Conservation (phyloP, 2,329 filamentous ascomycete species). For the Penicillium sp. region DNA sequence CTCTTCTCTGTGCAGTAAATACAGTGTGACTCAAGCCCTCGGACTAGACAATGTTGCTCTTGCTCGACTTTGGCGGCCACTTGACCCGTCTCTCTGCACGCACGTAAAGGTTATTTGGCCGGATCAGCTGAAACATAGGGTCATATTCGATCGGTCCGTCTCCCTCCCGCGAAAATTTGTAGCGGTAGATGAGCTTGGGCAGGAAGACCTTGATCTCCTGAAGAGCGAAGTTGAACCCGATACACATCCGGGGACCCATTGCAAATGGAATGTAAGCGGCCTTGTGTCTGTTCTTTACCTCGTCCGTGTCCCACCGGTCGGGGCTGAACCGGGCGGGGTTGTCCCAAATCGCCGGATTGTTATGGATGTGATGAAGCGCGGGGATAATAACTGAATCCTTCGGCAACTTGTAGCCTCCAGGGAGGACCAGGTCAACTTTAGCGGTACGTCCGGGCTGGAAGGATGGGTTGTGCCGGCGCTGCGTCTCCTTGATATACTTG, state of each 20-base stretch:
- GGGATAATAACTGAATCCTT: conserved; percentile 57
- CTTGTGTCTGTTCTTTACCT: conserved; percentile 54
- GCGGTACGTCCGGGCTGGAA: conserved; percentile 63
- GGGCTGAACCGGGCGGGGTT: conserved; percentile 61
- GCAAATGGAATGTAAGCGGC: conserved; percentile 62
- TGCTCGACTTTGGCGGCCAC: too few species aligned
- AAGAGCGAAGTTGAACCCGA: conserved; percentile 66
- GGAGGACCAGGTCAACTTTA: conserved; percentile 58
- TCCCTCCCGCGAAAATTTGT: conserved; percentile 55
- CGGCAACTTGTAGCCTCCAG: conserved; percentile 61
- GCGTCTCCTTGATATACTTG: conserved; percentile 60
- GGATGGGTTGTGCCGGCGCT: conserved; percentile 61
- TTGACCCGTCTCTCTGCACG: conserved; percentile 20
- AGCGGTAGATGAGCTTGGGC: conserved; percentile 60
- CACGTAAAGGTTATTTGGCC: conserved; percentile 30
- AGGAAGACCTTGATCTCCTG: conserved; percentile 60
- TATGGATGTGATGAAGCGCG: conserved; percentile 49
- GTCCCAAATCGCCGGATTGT: conserved; percentile 59
- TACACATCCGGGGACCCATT: conserved; percentile 58
- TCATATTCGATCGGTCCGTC: conserved; percentile 50
- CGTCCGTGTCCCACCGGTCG: conserved; percentile 57
- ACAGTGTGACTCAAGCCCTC: too few species aligned
- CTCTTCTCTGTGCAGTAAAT: too few species aligned
- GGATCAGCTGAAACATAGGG: conserved; percentile 31
- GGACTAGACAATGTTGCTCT: too few species aligned